These are phyloP conservation scores for Fusarium odoratissimum DNA, from an alignment of 2,329 filamentous ascomycete species.

Conservation along the genomic window DNA sequence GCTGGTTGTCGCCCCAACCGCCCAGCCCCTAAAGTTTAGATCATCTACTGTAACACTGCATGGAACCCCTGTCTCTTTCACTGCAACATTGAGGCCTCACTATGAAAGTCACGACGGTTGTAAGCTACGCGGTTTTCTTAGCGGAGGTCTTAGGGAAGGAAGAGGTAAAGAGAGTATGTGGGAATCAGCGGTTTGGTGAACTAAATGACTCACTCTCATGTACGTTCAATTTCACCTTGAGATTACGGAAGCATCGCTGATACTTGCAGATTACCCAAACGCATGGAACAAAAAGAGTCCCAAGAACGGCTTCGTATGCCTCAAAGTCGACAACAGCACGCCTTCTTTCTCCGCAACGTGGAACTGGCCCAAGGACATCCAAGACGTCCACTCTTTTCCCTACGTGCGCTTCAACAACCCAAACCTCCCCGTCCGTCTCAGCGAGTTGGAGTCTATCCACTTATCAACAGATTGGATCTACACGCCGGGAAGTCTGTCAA, in stretches of 20 bases:
- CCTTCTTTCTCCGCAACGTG: slow-evolving; percentile 37
- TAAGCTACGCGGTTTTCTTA: neutral
- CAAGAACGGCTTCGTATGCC: slow-evolving; percentile 38
- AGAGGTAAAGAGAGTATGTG: slow-evolving; percentile 3
- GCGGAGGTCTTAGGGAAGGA: fast-evolving
- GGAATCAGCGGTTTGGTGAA: slow-evolving; percentile 21
- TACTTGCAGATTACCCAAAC: slow-evolving; percentile 40
- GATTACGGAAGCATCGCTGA: slow-evolving; percentile 2
- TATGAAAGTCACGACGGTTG: slow-evolving; percentile 2
- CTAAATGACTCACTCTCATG: slow-evolving; percentile 35
- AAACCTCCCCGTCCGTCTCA: slow-evolving; percentile 35
- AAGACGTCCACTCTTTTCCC: slow-evolving; percentile 44
- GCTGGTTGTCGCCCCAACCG: slow-evolving; percentile 28
- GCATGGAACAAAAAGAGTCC: slow-evolving; percentile 44
- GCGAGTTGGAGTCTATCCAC: slow-evolving; percentile 33
- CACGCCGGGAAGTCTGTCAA: slow-evolving; percentile 13
- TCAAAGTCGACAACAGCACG: slow-evolving; percentile 43
- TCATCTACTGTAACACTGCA: neutral
- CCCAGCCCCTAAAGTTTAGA: neutral
- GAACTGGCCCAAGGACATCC: slow-evolving; percentile 40
- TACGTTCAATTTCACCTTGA: neutral
- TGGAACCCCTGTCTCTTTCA: neutral
- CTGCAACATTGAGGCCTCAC: neutral
- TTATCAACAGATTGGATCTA: slow-evolving; percentile 43
- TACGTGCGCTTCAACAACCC: slow-evolving; percentile 41